Evolutionary conservation across 139 green algal genomes (phyloP).

Genomic region (Micractinium sp.): DNA sequence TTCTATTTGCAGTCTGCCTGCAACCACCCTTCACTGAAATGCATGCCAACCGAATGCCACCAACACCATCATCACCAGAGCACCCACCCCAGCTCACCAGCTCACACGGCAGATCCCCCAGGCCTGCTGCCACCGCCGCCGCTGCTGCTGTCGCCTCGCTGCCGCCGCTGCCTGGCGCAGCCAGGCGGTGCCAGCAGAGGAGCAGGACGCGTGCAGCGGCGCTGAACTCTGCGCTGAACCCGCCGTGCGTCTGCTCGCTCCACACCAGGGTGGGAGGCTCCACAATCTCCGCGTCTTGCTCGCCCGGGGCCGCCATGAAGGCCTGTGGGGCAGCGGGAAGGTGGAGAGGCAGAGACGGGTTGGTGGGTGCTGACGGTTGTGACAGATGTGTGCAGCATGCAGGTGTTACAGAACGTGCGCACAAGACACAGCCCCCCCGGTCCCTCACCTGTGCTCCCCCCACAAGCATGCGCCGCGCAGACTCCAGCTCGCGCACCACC

Average conservation of each 20-base stretch:
- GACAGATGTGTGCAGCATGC: neutral
- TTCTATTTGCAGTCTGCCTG: neutral
- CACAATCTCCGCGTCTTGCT: neutral
- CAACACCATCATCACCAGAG: neutral
- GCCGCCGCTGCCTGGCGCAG: neutral
- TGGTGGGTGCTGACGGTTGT: neutral
- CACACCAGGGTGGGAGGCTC: conserved; percentile 13
- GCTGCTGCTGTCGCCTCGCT: neutral
- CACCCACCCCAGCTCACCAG: conserved; percentile 6
- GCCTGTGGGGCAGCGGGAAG: neutral
- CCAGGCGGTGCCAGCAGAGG: conserved; percentile 5
- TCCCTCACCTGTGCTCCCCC: neutral
- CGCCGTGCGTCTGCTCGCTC: neutral
- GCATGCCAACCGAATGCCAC: neutral
- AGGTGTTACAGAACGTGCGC: too few species aligned
- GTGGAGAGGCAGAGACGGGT: neutral
- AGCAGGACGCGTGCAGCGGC: neutral
- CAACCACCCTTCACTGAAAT: neutral
- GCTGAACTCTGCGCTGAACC: neutral
- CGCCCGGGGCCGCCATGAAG: neutral
- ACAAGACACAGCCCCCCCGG: too few species aligned
- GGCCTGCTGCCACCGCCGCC: neutral
- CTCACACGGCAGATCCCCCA: neutral
- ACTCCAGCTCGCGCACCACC: neutral
- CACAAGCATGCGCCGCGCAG: neutral